Conservation (phyloP, 78 protist species). For the Mantamonas sphyraenae region DNA sequence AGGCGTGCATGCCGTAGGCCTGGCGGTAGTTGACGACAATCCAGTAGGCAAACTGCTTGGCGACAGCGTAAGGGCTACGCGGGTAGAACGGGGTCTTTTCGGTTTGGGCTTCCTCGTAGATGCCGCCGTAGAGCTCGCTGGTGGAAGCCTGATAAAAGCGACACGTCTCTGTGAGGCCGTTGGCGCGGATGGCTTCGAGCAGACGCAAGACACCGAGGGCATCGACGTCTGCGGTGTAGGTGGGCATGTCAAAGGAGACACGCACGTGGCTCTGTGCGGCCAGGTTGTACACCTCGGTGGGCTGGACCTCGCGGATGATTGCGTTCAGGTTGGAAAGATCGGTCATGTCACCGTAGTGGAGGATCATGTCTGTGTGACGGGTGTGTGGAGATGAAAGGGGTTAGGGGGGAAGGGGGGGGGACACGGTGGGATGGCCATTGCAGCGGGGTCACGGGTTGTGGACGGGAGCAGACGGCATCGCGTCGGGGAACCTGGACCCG, state of each 20-base stretch:
- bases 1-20: slow-evolving; percentile 65
- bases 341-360: slow-evolving; percentile 87
- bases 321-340: slow-evolving; percentile 46
- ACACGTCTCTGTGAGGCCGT: slow-evolving; percentile 43
- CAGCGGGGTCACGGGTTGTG: too few species aligned
- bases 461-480: too few species aligned
- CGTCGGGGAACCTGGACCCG: too few species aligned
- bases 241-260: slow-evolving; percentile 85
- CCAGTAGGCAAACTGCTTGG: slow-evolving; percentile 92
- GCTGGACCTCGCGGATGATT: slow-evolving; percentile 50
- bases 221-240: slow-evolving; percentile 85
- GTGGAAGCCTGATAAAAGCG: slow-evolving; percentile 81
- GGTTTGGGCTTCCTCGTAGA: slow-evolving; percentile 70
- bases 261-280: slow-evolving; percentile 79
- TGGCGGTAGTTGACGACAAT: slow-evolving; percentile 86
- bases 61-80: slow-evolving; percentile 81
- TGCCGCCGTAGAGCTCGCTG: slow-evolving; percentile 83
- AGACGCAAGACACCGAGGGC: slow-evolving; percentile 79
- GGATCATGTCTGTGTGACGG: slow-evolving; percentile 7
- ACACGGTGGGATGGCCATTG: background rate
- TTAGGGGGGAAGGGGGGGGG: background rate
- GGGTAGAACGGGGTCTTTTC: slow-evolving; percentile 95
- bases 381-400: background rate
- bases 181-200: slow-evolving; percentile 82
- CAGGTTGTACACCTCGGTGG: slow-evolving; percentile 79